Evolutionary conservation across 1,284 basidiomycete genomes (phyloP), one percentile per base, ranked within the genome.

Genomic region (Rhodofomes roseus): DNA sequence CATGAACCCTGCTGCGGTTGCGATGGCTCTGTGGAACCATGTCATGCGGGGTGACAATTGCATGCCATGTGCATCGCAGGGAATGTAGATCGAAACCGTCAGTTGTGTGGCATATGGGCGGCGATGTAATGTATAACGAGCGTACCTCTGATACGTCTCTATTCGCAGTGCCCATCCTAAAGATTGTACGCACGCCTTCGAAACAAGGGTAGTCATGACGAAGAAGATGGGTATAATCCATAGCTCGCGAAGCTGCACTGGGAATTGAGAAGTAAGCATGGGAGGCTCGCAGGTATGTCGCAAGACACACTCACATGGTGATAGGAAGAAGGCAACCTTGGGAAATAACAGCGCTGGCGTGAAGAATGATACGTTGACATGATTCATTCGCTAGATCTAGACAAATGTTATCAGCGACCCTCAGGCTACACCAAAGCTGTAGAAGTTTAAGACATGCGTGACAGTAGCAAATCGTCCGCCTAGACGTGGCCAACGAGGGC

Each of bases 271-370:
- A 14, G 14, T 39, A 4, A 39, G 37, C 14, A 39, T 39, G 7
- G 37, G 37, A 12, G 16, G 12, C 3, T 8, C 37, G 16, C 37
- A 39, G 7, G 3, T 39, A 11, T 18, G 43, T 44, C 29, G 6
- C 22, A 25, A 25, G 6, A 46, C 41, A 40, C 20, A 67, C 79
- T 29, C 66, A 82, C 88, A 82, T 70, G 89, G 89, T 0, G 86
- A 83, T 23, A 90, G 74, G 72, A 86, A 89, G 73, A 92, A 91
- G 0, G 93, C 90, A 22, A 96, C 94, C 78, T 97, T 98, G 41
- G 92, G 94, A 75, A 96, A 96, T 31, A 97, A 79, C 22, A 98
- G 84, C 0, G 92, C 90, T 0, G 95, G 95, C 0, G 95, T 98
- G 76, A 96, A 96, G 41, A 97, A 82, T 0, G 90, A 92, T 25